A percentile compares a stretch with the other conserved stretches of the same genome.
Evolutionary conservation across 768 basidiomycete species (phyloP).

Genomic region (Paxillus ammoniavirescens): DNA sequence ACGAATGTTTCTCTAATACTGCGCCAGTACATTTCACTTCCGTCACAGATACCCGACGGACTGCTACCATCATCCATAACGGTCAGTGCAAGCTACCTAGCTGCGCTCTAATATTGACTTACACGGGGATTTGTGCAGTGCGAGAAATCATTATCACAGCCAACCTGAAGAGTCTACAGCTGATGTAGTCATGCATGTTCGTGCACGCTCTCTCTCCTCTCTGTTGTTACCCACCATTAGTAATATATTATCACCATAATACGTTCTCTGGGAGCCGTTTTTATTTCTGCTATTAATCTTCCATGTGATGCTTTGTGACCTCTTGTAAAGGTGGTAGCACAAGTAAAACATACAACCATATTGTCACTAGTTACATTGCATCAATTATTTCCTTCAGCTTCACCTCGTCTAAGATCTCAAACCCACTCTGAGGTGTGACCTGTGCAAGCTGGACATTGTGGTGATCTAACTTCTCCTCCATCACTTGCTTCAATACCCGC

Average conservation of each 20-base stretch:
- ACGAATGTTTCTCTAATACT: slow-evolving; percentile 8
- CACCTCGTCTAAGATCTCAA: slow-evolving; percentile 83
- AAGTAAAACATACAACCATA: slow-evolving; percentile 13
- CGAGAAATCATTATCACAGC: slow-evolving; percentile 69
- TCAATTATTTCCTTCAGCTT: slow-evolving; percentile 84
- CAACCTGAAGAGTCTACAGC: slow-evolving; percentile 56
- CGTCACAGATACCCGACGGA: slow-evolving; percentile 77
- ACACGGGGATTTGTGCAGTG: slow-evolving; percentile 36
- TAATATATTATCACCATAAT: slow-evolving; percentile 20
- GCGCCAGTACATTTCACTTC: slow-evolving; percentile 70
- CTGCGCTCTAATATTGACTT: slow-evolving; percentile 2
- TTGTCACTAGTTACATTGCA: slow-evolving; percentile 53
- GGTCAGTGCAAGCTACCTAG: slow-evolving; percentile 42
- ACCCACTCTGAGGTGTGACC: slow-evolving; percentile 84
- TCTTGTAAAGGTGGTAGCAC: background rate
- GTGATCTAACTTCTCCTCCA: slow-evolving; percentile 99
- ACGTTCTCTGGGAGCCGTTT: slow-evolving; percentile 4
- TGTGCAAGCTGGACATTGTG: slow-evolving; percentile 98
- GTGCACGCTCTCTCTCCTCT: slow-evolving; percentile 8
- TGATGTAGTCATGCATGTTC: slow-evolving; percentile 23
- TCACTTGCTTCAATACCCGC: slow-evolving; percentile 94
- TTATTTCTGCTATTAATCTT: slow-evolving; percentile 12
- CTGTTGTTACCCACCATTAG: slow-evolving; percentile 3
- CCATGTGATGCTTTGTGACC: background rate
- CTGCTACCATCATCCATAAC: slow-evolving; percentile 68